Conservation (phyloP, 208 protist genomes). For the Leptomonas pyrrhocoris region DNA sequence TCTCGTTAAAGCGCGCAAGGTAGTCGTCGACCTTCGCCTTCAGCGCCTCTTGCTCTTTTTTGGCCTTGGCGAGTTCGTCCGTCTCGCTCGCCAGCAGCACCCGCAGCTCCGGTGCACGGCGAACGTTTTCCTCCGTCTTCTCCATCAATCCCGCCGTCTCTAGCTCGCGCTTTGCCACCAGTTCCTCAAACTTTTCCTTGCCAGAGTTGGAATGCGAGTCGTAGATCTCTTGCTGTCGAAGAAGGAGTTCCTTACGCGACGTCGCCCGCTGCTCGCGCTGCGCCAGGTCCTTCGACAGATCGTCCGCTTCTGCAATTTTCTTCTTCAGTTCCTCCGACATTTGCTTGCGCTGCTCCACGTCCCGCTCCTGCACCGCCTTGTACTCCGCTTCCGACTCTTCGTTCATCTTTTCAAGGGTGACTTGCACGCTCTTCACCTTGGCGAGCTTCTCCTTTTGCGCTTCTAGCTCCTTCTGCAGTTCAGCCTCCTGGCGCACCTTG, state of each 20-base stretch:
- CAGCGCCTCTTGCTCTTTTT: conserved; percentile 39
- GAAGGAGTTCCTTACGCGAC: conserved; percentile 44
- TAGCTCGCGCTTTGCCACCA: conserved; percentile 49
- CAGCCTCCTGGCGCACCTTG: conserved; percentile 37
- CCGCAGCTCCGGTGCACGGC: conserved; percentile 48
- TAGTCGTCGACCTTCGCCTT: conserved; percentile 55
- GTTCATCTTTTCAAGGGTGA: conserved; percentile 53
- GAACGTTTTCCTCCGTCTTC: conserved; percentile 38
- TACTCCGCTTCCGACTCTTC: conserved; percentile 52
- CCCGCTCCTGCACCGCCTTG: conserved; percentile 40
- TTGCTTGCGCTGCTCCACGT: conserved; percentile 43
- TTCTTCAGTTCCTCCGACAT: conserved; percentile 44
- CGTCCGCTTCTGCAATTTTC: conserved; percentile 54
- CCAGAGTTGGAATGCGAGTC: conserved; percentile 40
- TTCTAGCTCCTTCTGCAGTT: conserved; percentile 38
- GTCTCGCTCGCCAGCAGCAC: conserved; percentile 44
- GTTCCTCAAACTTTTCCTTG: conserved; percentile 53
- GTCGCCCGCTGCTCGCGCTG: conserved; percentile 41
- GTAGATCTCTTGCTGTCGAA: conserved; percentile 74
- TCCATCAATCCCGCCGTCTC: conserved; percentile 52
- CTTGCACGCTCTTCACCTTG: conserved; percentile 42
- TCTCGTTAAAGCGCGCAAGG: conserved; percentile 40
- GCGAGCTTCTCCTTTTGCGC: conserved; percentile 41
- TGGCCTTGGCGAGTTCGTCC: conserved; percentile 25
- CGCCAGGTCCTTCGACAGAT: conserved; percentile 40